A percentile compares a stretch with the other conserved stretches of the same genome.
phyloP scores from a whole-genome alignment of 345 rosid species.

The Combretum micranthum region DNA sequence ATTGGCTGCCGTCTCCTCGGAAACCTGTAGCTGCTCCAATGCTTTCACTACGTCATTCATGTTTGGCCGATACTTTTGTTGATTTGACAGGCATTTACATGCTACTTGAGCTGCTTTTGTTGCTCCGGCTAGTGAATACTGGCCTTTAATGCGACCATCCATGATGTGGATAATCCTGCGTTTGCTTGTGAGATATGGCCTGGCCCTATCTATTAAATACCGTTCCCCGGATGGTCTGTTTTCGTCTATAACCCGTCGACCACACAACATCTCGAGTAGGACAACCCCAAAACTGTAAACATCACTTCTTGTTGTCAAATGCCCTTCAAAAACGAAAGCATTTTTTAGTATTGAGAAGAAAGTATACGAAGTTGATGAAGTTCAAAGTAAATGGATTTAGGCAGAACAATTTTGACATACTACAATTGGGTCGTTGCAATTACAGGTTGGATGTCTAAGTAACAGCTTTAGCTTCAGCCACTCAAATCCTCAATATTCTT shows the following conservation, averaged over 20 bases:
- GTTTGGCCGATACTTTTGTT: slow-evolving; percentile 64
- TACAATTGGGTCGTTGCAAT: too few species aligned
- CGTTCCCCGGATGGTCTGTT: slow-evolving; percentile 78
- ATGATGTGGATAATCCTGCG: slow-evolving; percentile 66
- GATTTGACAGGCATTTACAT: slow-evolving; percentile 58
- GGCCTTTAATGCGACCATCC: slow-evolving; percentile 59
- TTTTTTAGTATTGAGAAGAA: too few species aligned
- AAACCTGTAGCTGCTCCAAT: slow-evolving; percentile 49
- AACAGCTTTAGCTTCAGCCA: too few species aligned
- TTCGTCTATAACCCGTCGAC: slow-evolving; percentile 69
- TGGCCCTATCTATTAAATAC: slow-evolving; percentile 83
- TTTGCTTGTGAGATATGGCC: slow-evolving; percentile 67
- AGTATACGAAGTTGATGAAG: too few species aligned
- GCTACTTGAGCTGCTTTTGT: slow-evolving; percentile 52
- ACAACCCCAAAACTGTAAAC: slow-evolving; percentile 95
- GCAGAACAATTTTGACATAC: too few species aligned
- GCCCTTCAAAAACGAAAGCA: slow-evolving; percentile 37
- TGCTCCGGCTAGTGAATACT: slow-evolving; percentile 43
- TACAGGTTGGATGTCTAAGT: too few species aligned
- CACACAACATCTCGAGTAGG: slow-evolving; percentile 77
- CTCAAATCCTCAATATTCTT: too few species aligned
- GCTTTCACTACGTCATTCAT: slow-evolving; percentile 64
- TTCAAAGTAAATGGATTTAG: too few species aligned
- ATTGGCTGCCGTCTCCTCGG: slow-evolving; percentile 10
- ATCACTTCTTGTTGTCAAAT: slow-evolving; percentile 68